These are phyloP conservation scores for Hapsidospora chrysogenum DNA, from an alignment of 495 filamentous ascomycete species.

Conservation along the genomic window DNA sequence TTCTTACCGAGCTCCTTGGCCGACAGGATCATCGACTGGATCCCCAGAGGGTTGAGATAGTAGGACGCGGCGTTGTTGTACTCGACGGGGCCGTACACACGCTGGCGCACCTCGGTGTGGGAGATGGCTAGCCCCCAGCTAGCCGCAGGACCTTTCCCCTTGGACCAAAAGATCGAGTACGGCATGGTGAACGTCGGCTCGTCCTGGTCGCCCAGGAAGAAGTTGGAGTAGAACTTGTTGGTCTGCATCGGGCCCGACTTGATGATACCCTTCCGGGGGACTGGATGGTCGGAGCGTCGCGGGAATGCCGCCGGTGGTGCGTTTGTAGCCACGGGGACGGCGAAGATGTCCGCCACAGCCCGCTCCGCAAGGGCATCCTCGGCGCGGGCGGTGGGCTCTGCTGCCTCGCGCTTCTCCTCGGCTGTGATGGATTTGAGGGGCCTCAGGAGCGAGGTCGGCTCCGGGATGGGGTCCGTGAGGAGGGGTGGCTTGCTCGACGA, in stretches of 20 bases:
- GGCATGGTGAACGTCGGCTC: conserved; percentile 67
- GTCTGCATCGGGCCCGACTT: conserved; percentile 42
- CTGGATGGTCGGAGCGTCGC: conserved; percentile 26
- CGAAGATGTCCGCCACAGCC: conserved; percentile 29
- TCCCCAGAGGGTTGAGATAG: conserved; percentile 68
- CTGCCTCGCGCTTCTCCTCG: not conserved
- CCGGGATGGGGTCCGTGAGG: not conserved
- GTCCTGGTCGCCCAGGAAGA: conserved; percentile 63
- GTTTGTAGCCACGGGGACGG: conserved; percentile 41
- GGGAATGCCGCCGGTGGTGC: conserved; percentile 37
- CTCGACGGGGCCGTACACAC: conserved; percentile 38
- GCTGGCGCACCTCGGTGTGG: conserved; percentile 48
- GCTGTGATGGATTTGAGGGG: not conserved
- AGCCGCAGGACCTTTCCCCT: conserved; percentile 42
- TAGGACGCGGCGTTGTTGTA: conserved; percentile 43
- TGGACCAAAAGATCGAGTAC: conserved; percentile 65
- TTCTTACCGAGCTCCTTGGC: conserved; percentile 49
- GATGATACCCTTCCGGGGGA: conserved; percentile 23
- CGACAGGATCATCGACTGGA: conserved; percentile 66
- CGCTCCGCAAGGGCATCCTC: too few species aligned
- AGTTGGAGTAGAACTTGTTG: conserved; percentile 88
- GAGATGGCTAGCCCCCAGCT: conserved; percentile 68
- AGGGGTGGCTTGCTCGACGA: conserved; percentile 3
- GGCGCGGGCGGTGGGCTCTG: not conserved
- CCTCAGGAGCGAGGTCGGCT: not conserved